Base-by-base conservation (phyloP, 441 rosid species). In the Lepidium campestre region DNA sequence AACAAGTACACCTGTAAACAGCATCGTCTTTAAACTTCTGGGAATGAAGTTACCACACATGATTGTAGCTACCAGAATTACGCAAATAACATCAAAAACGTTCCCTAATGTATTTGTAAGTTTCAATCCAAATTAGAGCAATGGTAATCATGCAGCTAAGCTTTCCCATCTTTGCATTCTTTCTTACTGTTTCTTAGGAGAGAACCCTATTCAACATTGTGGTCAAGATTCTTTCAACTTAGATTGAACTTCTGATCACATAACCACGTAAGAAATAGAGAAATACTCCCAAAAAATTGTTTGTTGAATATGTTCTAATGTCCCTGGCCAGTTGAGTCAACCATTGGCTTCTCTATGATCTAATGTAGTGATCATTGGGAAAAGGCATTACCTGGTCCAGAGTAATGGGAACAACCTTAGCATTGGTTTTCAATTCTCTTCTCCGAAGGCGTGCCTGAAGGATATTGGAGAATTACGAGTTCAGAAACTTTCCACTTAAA, bases 351-450 rank as follows among this genome's bases (percentile, higher is more conserved):
- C 27, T 10, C 56, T 42, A 62, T 62, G 41, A 32, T 5, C 15
- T 9, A 53, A 18, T 8, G 53, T 18, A 71, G 4, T 64, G 48
- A 9, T 46, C 19, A 73, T 2, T 46, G 34, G 7, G 59, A 47
- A 25, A 3, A 45, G 19, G 19, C 25, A 25, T 7, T 35, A 90
- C 95, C 96, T 92, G 95, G 70, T 89, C 96, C 7, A 89, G 98
- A 42, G 83, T 86, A 72, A 92, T 80, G 60, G 96, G 98, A 42
- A 92, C 95, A 74, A 92, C 89, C 76, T 84, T 86, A 8, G 93
- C 93, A 67, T 75, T 76, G 20, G 86, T 77, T 47, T 82, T 81
- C 64, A 89, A 71, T 77, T 92, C 93, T 72, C 82, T 85, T 73
- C 83, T 86, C 66, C 98, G 78, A 42, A 86, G 75, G 23, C 93